A percentile compares a stretch with the other conserved stretches of the same genome.
phyloP scores from a whole-genome alignment of 2,329 filamentous ascomycete genomes.

The Mycosphaerella sp. region DNA sequence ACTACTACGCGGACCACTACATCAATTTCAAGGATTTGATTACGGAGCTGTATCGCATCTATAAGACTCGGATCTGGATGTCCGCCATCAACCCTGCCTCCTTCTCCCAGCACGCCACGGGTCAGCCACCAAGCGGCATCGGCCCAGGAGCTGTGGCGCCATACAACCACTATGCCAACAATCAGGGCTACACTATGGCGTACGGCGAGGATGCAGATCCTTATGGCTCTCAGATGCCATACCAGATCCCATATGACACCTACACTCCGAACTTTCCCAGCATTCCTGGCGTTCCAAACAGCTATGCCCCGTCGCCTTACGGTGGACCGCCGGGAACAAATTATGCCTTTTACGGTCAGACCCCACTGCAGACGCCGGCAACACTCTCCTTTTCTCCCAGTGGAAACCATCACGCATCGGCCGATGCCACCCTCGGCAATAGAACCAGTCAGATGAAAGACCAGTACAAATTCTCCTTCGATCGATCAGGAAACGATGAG shows the following conservation, averaged over 20 bases:
- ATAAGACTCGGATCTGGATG: slow-evolving; percentile 99
- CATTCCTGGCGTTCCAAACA: slow-evolving; percentile 32
- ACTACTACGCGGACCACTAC: slow-evolving; percentile 96
- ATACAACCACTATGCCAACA: slow-evolving; percentile 20
- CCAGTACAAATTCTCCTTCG: slow-evolving; percentile 20
- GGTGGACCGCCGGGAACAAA: slow-evolving; percentile 8
- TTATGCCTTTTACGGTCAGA: slow-evolving; percentile 9
- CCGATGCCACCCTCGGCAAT: slow-evolving; percentile 1
- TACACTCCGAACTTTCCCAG: slow-evolving; percentile 32
- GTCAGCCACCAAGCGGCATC: slow-evolving; percentile 34
- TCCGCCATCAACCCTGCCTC: slow-evolving; percentile 97
- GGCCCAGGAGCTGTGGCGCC: slow-evolving; percentile 34
- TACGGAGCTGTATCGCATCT: slow-evolving; percentile 96
- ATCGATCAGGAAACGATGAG: background rate
- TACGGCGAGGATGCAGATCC: slow-evolving; percentile 32
- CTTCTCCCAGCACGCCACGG: slow-evolving; percentile 48
- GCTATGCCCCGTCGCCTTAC: slow-evolving; percentile 22
- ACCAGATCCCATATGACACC: slow-evolving; percentile 30
- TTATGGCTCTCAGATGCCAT: slow-evolving; percentile 33
- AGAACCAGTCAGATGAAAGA: slow-evolving; percentile 11
- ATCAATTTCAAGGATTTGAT: slow-evolving; percentile 99
- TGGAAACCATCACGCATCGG: background rate
- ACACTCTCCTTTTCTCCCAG: slow-evolving; percentile 1
- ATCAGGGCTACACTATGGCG: slow-evolving; percentile 31
- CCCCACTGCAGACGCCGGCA: background rate